Percentiles rank a stretch among this genome's conserved stretches.
Evolutionary conservation across 495 filamentous ascomycete genomes (phyloP).

Genomic region (Penicillium soppii): DNA sequence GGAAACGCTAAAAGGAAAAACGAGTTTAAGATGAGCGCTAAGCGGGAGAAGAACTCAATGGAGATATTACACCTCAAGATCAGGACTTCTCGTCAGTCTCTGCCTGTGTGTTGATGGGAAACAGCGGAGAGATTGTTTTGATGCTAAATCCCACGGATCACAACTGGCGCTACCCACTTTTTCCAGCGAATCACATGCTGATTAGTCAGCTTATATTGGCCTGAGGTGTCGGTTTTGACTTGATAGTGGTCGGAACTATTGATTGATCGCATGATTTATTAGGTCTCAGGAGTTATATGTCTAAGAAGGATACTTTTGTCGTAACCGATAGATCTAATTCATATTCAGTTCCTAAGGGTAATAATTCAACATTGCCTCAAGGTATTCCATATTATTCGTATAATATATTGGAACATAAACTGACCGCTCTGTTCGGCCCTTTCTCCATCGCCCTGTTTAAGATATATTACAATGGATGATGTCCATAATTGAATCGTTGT

Average conservation of each 20-base stretch:
- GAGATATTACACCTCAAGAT: constrained; percentile 7
- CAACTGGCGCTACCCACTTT: constrained; percentile 26
- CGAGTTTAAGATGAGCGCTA: constrained; percentile 5
- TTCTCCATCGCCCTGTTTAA: too few relatives aligned
- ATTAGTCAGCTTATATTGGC: constrained; percentile 19
- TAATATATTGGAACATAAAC: too few relatives aligned
- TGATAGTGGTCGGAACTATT: neutral
- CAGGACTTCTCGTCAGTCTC: constrained; percentile 17
- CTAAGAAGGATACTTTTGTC: too few relatives aligned
- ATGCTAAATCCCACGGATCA: constrained; percentile 46
- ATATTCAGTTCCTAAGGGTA: too few relatives aligned
- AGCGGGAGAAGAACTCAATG: constrained; percentile 2
- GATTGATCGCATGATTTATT: constrained; percentile 6
- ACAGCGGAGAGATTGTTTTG: constrained; percentile 37
- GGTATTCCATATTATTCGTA: too few relatives aligned
- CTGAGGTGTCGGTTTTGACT: constrained; percentile 11
- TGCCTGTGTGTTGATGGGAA: constrained; percentile 29
- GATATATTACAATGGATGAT: too few relatives aligned
- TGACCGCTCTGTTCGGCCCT: too few relatives aligned
- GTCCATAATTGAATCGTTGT: too few relatives aligned
- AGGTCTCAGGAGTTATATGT: too few relatives aligned
- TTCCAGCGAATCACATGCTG: constrained; percentile 28
- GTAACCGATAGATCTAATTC: too few relatives aligned
- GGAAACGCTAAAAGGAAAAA: constrained; percentile 3
- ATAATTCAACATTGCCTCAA: too few relatives aligned